Evolutionary conservation across 371 early-diverging fungal genomes (phyloP), one percentile per base, ranked within the genome.

Genomic region (Mortierella polycephala): DNA sequence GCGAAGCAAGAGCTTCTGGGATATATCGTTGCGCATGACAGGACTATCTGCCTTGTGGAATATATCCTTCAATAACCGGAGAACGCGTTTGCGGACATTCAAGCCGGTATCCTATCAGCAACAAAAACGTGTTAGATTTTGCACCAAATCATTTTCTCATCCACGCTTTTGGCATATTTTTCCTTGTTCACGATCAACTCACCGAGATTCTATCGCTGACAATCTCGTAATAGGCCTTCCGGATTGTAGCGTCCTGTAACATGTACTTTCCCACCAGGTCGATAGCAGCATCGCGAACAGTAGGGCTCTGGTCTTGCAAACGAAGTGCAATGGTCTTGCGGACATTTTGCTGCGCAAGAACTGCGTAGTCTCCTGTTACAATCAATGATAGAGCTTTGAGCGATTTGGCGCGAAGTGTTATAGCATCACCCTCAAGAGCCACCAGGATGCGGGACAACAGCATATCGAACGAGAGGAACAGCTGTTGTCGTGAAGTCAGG

Each of bases 261-360:
- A 95, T 74, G 71, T 93, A 94, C 60, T 89, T 92, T 10, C 96
- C 95, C 5, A 97, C 84, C 14, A 96, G 80, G 44, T 97, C 96
- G 10, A 96, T 87, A 5, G 96, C 95, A 10, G 94, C 94, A 83
- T 96, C 97, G 44, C 98, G 89, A 1, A 98, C 98, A 13, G 90
- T 86, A 14, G 96, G 89, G 11, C 96, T 96, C 37, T 82, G 81
- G 69, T 98, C 98, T 52, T 91, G 87, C 14, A 97, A 74, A 13
- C 95, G 86, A 21, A 89, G 86, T 21, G 90, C 82, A 30, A 98
- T 88, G 0, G 92, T 86, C n/a, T 76, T 82, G 37, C 88, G 89
- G 39, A 96, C 88, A 45, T 85, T 90, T 13, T 72, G 67, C 83
- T 90, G 83, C 20, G 65, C 40, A 41, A 93, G 75, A 6, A 93